Base-by-base conservation (phyloP, 106 monocot genomes). In the Acorus calamus region DNA sequence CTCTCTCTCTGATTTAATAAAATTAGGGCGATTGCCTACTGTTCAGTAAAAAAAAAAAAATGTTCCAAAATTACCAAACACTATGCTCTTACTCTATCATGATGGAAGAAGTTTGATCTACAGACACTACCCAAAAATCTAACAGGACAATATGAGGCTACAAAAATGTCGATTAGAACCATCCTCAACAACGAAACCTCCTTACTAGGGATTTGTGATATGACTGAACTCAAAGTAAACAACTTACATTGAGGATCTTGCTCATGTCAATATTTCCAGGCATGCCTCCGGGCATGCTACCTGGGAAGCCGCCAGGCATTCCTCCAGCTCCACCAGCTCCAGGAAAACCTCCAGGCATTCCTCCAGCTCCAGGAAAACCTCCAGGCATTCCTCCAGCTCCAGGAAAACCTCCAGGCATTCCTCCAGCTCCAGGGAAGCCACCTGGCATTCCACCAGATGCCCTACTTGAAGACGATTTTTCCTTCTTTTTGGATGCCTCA, bases 261-360 rank as follows among this genome's bases (percentile, higher is more conserved):
- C 91, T 98, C 91, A 91, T 98, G 64, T 98, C 89, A 60, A 89
- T 72, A 65, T 79, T 83, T 50, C 85, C 88, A 42, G 92, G 88
- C 12, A 57, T 63, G 6, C 64, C 73, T 6, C 92, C 92, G 59
- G 81, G 86, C 81, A 80, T 79, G 10, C 66, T 75, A 48, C 85
- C 76, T 7, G 79, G 84, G 49, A 80, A 71, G 11, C 80, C 76
- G 42, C 76, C 82, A 7, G 82, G 82, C 73, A 82, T 74, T 2
- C 64, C 80, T 2, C 85, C 84, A 6, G 81, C 72, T 7, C 68
- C 46, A 4, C 76, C 77, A 14, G 28, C 28, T 28, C 84, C 80
- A 4, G 80, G 76, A 66, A 76, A 45, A 1, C 78, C 81, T 4
- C 81, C 81, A 42, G 80, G 79, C 59, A 82, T 68, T 0, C 83